Evolutionary conservation across 106 monocot species (phyloP).

Genomic region (Dendrobium huoshanense): DNA sequence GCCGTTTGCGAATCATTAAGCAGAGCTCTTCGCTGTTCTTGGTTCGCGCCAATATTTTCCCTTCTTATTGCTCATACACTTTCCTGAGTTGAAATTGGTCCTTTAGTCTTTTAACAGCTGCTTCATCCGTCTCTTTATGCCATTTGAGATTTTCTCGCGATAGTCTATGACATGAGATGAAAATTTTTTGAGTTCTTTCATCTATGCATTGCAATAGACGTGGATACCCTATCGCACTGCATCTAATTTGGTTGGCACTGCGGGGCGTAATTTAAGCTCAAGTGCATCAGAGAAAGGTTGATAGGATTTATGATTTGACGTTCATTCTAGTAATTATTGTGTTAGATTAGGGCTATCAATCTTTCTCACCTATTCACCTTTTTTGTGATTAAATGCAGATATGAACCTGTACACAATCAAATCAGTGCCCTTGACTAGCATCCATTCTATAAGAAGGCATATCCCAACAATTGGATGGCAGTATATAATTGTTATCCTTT

Average conservation of each 20-base stretch:
- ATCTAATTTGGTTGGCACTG: slow-evolving; percentile 30
- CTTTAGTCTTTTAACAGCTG: neutral
- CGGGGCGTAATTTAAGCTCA: slow-evolving; percentile 20
- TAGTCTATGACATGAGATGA: too few relatives aligned
- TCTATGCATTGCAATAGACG: slow-evolving; percentile 22
- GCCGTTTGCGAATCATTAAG: slow-evolving; percentile 57
- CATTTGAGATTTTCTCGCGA: neutral
- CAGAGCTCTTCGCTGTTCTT: slow-evolving; percentile 18
- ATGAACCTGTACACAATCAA: slow-evolving; percentile 62
- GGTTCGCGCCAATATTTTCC: neutral
- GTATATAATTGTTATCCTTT: slow-evolving; percentile 71
- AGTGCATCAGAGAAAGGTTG: slow-evolving; percentile 47
- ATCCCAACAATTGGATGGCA: slow-evolving; percentile 70
- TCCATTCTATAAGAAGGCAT: slow-evolving; percentile 69
- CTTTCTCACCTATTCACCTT: neutral
- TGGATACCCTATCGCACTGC: slow-evolving; percentile 64
- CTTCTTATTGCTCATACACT: neutral
- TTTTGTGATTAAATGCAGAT: slow-evolving; percentile 33
- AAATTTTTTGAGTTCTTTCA: neutral
- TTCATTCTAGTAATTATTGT: neutral
- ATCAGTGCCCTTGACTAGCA: slow-evolving; percentile 46
- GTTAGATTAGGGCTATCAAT: too few relatives aligned
- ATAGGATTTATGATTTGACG: too few relatives aligned
- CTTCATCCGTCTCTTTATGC: neutral
- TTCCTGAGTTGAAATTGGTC: neutral